Percentiles rank a stretch among this genome's conserved stretches.
phyloP scores from a whole-genome alignment of 2,329 filamentous ascomycete genomes.

The Penicillium sp. region DNA sequence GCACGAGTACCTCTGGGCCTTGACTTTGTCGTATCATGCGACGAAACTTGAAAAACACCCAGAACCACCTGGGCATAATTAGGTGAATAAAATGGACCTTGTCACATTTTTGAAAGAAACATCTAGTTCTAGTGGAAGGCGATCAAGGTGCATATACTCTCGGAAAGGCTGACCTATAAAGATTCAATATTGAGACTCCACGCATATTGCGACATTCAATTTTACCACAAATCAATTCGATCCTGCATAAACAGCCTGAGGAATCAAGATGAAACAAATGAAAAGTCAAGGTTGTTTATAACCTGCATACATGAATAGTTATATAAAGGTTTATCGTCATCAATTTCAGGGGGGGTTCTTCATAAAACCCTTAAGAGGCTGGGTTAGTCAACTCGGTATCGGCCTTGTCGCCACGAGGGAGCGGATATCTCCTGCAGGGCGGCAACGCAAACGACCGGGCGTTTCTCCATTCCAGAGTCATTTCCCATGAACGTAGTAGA shows the following conservation, averaged over 20 bases:
- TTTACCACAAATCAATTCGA: neutral
- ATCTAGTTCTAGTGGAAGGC: neutral
- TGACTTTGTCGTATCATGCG: neutral
- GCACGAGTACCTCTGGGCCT: neutral
- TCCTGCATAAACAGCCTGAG: neutral
- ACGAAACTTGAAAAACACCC: neutral
- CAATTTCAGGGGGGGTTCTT: neutral
- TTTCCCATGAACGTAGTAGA: neutral
- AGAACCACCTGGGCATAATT: neutral
- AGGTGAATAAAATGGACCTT: neutral
- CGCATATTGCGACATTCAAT: neutral
- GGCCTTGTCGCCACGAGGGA: neutral
- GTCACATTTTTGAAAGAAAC: neutral
- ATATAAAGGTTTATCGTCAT: neutral
- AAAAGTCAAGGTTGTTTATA: neutral
- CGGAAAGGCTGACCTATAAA: neutral
- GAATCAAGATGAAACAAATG: neutral
- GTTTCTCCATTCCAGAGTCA: neutral
- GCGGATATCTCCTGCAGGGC: slow-evolving; percentile 1
- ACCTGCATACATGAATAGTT: neutral
- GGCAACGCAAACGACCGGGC: neutral
- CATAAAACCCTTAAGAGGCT: neutral
- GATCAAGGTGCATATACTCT: neutral
- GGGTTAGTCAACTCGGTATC: slow-evolving; percentile 1
- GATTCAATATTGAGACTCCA: neutral